Conservation (phyloP, 768 basidiomycete species). For the Tubosaeta sp. region DNA sequence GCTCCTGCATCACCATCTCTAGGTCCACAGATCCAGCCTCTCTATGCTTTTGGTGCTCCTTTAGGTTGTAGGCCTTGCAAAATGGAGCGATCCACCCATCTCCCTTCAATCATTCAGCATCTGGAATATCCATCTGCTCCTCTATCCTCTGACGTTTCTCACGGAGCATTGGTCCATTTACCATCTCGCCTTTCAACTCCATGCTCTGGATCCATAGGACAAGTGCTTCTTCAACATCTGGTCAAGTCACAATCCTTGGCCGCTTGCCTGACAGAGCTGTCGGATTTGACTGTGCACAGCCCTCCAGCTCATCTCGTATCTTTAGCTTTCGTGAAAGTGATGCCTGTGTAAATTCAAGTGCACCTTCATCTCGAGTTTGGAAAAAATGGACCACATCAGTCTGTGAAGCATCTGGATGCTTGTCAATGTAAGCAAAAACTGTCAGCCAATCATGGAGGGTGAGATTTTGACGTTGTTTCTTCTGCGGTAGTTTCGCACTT, state of each 20-base stretch:
- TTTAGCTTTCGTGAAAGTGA: neutral
- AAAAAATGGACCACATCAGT: neutral
- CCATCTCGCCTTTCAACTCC: neutral
- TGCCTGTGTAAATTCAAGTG: neutral
- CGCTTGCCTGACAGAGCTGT: neutral
- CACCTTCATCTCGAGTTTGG: neutral
- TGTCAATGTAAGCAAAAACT: neutral
- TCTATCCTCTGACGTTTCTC: neutral
- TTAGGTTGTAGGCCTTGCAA: neutral
- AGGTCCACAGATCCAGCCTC: neutral
- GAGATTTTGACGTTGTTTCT: neutral
- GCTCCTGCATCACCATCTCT: neutral
- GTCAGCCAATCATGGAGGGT: neutral
- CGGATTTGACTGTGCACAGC: neutral
- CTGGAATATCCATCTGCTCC: neutral
- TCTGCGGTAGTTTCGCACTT: neutral
- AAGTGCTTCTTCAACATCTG: neutral
- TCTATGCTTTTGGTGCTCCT: neutral
- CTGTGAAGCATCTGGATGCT: neutral
- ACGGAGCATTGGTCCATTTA: neutral
- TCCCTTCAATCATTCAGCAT: neutral
- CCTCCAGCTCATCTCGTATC: neutral
- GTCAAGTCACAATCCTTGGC: neutral
- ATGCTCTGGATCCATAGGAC: neutral
- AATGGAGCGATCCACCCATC: neutral